These are phyloP conservation scores for Puya raimondii DNA, from an alignment of 176 grass and related monocot genomes.

Conservation along the genomic window DNA sequence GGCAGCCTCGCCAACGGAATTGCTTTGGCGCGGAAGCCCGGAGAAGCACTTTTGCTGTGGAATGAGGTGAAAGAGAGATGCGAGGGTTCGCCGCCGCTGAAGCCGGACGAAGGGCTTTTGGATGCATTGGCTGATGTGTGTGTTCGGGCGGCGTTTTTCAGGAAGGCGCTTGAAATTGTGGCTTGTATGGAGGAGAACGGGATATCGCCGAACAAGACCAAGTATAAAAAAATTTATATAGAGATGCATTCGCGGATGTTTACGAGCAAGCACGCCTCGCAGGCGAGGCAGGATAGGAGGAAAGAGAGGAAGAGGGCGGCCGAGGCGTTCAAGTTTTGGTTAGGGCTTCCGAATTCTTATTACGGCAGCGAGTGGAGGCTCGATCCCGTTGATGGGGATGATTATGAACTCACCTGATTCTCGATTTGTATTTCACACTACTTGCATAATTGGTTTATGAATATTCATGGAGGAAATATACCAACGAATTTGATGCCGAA, in stretches of 20 bases:
- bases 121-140: conserved; percentile 77
- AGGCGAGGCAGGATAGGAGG: conserved; percentile 63
- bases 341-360: conserved; percentile 83
- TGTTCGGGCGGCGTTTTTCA: conserved; percentile 75
- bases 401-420: conserved; percentile 7
- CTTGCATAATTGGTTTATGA: neutral
- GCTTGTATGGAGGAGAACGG: conserved; percentile 93
- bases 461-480: no score
- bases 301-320: conserved; percentile 61
- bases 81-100: conserved; percentile 23
- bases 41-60: conserved; percentile 87
- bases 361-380: conserved; percentile 71
- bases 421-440: neutral
- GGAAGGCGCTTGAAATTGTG: conserved; percentile 91
- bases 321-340: conserved; percentile 94
- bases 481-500: no score
- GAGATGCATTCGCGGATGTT: conserved; percentile 92
- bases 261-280: conserved; percentile 84
- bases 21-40: conserved; percentile 45
- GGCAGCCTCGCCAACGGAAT: conserved; percentile 75
- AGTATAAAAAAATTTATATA: conserved; percentile 91
- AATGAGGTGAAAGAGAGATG: conserved; percentile 69
- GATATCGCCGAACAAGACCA: conserved; percentile 78
- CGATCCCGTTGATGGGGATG: conserved; percentile 22
- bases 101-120: conserved; percentile 60